Evolutionary conservation across 73 alveolate genomes (phyloP), one percentile per base, ranked within the genome.

Genomic region (Paramecium sexaurelia): DNA sequence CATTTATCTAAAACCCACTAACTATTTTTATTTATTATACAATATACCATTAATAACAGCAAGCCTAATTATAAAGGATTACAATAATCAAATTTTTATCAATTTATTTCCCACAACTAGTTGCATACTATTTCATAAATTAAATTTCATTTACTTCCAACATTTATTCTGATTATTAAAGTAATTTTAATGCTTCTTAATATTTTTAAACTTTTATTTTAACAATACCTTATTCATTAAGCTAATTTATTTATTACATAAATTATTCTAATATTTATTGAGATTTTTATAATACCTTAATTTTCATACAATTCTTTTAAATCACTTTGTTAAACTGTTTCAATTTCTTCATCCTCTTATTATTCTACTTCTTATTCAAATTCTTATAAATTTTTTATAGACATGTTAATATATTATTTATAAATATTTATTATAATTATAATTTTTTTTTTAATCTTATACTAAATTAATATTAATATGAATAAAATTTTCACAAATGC

Each of bases 41-140:
- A n/a, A 55, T 17, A 29, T 85, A 85, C 92, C 85, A 55, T 1
- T 85, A 39, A 85, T 85, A 85, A 27, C 61, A 41, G 26, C 92
- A 55, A 11, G 92, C 92, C 27, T 69, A 36, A 47, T 47, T 47
- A 26, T 85, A 85, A 15, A 55, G 29, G 20, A 85, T 69, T 1
- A 85, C 92, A 51, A 85, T 85, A 85, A 85, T 85, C 1, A 85
- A 61, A 55, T 85, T 26, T 26, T 55, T 85, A 85, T 85, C 92
- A 3, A 85, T 85, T 8, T 55, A 35, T 17, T 55, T 85, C 13
- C 92, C 92, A 85, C 92, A 85, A 55, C 84, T 85, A 55, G 67
- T 55, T 22, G 92, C 92, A 5, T 51, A 55, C 92, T 85, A 24
- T 85, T 13, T 20, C 19, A 45, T 83, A 45, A 43, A 45, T n/a